Conservation (phyloP, 129 eudicot species). For the Pseudognaphalium luteoalbum region DNA sequence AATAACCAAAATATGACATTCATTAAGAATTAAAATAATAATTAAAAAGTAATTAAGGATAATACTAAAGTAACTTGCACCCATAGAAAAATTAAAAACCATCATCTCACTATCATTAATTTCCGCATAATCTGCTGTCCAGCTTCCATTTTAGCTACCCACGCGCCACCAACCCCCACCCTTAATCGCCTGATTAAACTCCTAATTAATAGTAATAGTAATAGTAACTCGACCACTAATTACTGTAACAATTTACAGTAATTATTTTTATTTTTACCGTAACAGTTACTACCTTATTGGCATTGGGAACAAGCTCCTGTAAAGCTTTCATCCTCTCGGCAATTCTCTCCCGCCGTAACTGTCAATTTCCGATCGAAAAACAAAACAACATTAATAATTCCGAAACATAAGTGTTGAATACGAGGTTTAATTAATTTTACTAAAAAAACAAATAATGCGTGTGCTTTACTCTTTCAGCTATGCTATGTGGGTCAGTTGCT, state of each 20-base stretch:
- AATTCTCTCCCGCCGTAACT: slow-evolving; percentile 87
- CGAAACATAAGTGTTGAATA: neutral
- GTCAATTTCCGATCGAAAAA: slow-evolving; percentile 23
- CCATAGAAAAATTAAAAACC: neutral
- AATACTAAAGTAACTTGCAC: slow-evolving; percentile 29
- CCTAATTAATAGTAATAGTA: neutral
- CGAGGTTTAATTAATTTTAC: neutral
- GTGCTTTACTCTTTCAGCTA: slow-evolving; percentile 69
- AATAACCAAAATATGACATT: neutral
- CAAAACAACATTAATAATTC: no score
- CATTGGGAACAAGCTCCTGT: slow-evolving; percentile 83
- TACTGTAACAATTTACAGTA: neutral
- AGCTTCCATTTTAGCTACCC: slow-evolving; percentile 38
- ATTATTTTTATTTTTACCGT: neutral
- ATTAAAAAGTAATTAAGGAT: slow-evolving; percentile 12
- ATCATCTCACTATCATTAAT: slow-evolving; percentile 28
- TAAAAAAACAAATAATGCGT: neutral
- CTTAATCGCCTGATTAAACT: slow-evolving; percentile 1
- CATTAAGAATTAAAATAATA: slow-evolving; percentile 7
- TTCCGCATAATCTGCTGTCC: slow-evolving; percentile 45
- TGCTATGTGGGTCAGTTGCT: slow-evolving; percentile 90
- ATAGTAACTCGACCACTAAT: no score
- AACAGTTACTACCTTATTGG: slow-evolving; percentile 68
- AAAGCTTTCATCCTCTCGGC: slow-evolving; percentile 88
- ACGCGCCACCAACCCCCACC: slow-evolving; percentile 26